These are phyloP conservation scores for Kluyveromyces sp. DNA, from an alignment of 1,139 yeast genomes.

Conservation along the genomic window DNA sequence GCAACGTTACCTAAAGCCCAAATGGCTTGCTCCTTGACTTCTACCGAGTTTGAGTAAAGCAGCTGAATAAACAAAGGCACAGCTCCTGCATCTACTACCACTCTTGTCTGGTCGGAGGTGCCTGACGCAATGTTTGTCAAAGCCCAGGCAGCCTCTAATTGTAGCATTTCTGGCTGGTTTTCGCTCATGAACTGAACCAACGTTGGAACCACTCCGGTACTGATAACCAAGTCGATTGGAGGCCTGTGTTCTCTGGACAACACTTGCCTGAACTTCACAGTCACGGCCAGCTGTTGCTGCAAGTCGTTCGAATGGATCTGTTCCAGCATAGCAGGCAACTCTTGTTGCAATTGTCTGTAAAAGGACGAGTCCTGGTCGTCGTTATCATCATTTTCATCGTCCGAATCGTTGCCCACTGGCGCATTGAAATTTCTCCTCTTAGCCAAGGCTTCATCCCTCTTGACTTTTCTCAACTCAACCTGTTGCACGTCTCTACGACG, in stretches of 20 bases:
- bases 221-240: conserved; percentile 91
- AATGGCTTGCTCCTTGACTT: conserved; percentile 96
- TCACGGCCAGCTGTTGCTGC: conserved; percentile 79
- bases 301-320: conserved; percentile 71
- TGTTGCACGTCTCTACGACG: conserved; percentile 98
- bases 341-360: conserved; percentile 52
- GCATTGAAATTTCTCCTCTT: conserved; percentile 79
- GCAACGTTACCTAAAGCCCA: conserved; percentile 99
- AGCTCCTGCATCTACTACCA: conserved; percentile 89
- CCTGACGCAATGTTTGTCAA: conserved; percentile 98
- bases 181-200: conserved; percentile 81
- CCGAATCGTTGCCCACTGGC: conserved; percentile 33
- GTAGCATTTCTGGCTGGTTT: conserved; percentile 76
- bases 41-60: conserved; percentile 71
- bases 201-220: conserved; percentile 86
- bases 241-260: conserved; percentile 93
- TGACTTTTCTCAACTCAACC: conserved; percentile 92
- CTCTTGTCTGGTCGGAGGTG: conserved; percentile 76
- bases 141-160: conserved; percentile 99
- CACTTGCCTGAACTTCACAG: conserved; percentile 87
- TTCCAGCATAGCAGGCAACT: conserved; percentile 80
- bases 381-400: conserved; percentile 39
- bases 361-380: conserved; percentile 35
- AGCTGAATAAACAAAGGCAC: conserved; percentile 85
- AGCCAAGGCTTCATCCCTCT: conserved; percentile 88